Evolutionary conservation across 1,284 basidiomycete species (phyloP).

Genomic region (Athelia psychrophila): DNA sequence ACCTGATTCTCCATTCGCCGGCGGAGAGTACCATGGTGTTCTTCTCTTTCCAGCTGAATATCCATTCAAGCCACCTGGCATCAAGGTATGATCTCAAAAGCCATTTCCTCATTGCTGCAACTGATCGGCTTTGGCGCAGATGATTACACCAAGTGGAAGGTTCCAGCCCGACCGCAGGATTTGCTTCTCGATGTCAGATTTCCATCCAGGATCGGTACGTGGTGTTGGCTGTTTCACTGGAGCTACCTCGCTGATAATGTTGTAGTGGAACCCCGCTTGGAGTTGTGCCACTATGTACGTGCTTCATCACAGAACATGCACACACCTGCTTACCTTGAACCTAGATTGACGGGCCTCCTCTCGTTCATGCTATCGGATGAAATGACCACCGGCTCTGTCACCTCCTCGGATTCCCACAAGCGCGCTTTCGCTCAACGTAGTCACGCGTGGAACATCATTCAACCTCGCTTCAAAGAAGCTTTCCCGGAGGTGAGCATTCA

Average conservation of each 20-base stretch:
- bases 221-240: conserved; percentile 2
- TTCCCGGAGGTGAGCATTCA: conserved; percentile 72
- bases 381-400: conserved; percentile 93
- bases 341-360: conserved; percentile 87
- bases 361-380: conserved; percentile 97
- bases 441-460: conserved; percentile 82
- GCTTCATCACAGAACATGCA: conserved; percentile 1
- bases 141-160: conserved; percentile 92
- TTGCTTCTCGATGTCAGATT: conserved; percentile 95
- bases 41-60: conserved; percentile 90
- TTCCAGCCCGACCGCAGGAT: conserved; percentile 95
- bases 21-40: conserved; percentile 92
- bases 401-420: conserved; percentile 79
- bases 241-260: conserved; percentile 4
- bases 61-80: conserved; percentile 93
- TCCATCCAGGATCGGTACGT: conserved; percentile 85
- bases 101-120: conserved; percentile 1
- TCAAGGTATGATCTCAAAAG: conserved; percentile 74
- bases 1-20: conserved; percentile 88
- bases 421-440: conserved; percentile 73
- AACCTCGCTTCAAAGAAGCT: conserved; percentile 80
- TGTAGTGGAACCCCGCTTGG: conserved; percentile 90
- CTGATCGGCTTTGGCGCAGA: conserved; percentile 39
- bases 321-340: conserved; percentile 8
- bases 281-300: conserved; percentile 88